A percentile compares a stretch with the other conserved stretches of the same genome.
These are phyloP conservation scores for Amanita rimosa DNA, from an alignment of 768 basidiomycete species.

Conservation along the genomic window DNA sequence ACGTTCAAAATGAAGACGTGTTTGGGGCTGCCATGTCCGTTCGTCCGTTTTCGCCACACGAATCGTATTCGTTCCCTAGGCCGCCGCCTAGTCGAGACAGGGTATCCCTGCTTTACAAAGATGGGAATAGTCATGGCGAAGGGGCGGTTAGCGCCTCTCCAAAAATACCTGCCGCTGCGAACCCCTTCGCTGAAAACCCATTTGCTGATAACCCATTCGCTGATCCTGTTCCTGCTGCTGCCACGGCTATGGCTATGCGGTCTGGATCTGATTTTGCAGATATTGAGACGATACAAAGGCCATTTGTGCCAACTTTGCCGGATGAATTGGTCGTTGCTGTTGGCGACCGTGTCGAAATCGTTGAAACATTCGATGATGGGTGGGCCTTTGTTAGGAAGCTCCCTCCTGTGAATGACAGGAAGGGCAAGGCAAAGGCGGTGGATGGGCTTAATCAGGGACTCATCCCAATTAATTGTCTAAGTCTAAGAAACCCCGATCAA, in stretches of 20 bases:
- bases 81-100: conserved; percentile 29
- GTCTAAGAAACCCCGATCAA: conserved; percentile 39
- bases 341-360: conserved; percentile 41
- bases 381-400: conserved; percentile 55
- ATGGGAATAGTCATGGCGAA: neutral
- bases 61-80: conserved; percentile 59
- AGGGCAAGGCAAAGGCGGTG: conserved; percentile 12
- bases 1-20: conserved; percentile 16
- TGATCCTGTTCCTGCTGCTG: neutral
- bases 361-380: conserved; percentile 55
- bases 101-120: conserved; percentile 3
- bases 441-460: conserved; percentile 26
- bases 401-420: conserved; percentile 11
- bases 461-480: conserved; percentile 63
- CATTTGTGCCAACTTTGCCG: conserved; percentile 41
- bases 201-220: too few species aligned
- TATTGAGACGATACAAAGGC: conserved; percentile 39
- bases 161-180: neutral
- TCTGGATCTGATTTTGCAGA: conserved; percentile 22
- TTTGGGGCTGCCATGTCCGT: conserved; percentile 45
- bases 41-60: conserved; percentile 55
- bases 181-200: conserved; percentile 3
- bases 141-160: neutral
- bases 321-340: conserved; percentile 48
- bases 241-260: neutral